phyloP scores from a whole-genome alignment of 2,329 filamentous ascomycete genomes.

The Claviceps humidiphila region DNA sequence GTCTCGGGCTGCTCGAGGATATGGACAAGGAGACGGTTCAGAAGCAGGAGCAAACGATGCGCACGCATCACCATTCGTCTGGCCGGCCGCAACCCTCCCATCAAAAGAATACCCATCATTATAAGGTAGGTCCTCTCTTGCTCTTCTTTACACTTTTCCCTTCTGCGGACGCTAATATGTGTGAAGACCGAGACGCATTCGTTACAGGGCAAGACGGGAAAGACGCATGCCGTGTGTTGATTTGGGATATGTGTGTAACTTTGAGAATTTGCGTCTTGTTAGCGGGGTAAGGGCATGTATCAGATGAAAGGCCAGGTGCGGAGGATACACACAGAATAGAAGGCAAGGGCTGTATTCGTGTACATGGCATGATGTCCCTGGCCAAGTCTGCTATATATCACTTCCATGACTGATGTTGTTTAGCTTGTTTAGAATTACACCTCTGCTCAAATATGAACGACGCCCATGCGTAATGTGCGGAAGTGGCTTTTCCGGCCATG shows the following conservation, averaged over 20 bases:
- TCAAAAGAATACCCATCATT: slow-evolving; percentile 19
- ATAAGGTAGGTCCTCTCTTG: slow-evolving; percentile 27
- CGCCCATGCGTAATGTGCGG: too few species aligned
- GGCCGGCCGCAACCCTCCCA: slow-evolving; percentile 38
- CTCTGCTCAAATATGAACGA: too few species aligned
- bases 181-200: slow-evolving; percentile 66
- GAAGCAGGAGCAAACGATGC: slow-evolving; percentile 54
- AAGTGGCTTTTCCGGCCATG: too few species aligned
- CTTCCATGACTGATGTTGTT: too few species aligned
- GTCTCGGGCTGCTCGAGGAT: slow-evolving; percentile 53
- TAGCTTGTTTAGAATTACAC: too few species aligned
- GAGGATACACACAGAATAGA: too few species aligned
- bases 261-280: not conserved
- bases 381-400: too few species aligned
- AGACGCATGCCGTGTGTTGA: slow-evolving; percentile 77
- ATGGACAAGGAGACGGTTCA: slow-evolving; percentile 63
- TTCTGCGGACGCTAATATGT: not conserved
- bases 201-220: slow-evolving; percentile 77
- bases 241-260: not conserved
- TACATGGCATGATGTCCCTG: too few species aligned
- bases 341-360: too few species aligned
- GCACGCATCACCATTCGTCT: slow-evolving; percentile 38
- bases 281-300: too few species aligned
- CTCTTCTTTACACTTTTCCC: not conserved
- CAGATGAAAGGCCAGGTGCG: too few species aligned